Evolutionary conservation across 2,329 filamentous ascomycete genomes (phyloP).

Genomic region (Colletotrichum caudatum): DNA sequence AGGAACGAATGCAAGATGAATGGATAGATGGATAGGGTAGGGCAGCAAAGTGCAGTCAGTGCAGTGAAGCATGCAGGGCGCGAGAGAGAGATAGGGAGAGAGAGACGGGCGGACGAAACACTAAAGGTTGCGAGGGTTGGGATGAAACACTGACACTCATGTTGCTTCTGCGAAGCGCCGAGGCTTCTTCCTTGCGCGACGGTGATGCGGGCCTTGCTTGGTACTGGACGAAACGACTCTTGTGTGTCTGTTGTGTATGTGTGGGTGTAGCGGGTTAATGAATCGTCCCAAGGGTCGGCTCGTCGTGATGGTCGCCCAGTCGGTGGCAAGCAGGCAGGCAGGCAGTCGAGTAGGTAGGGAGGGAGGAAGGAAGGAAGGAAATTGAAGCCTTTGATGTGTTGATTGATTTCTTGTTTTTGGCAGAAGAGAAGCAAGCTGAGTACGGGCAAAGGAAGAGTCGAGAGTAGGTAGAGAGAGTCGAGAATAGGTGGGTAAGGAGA

Average conservation of each 20-base stretch:
- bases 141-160: slow-evolving; percentile 64
- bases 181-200: slow-evolving; percentile 43
- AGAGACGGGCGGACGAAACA: slow-evolving; percentile 38
- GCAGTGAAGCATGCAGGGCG: not conserved
- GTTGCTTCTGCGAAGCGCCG: slow-evolving; percentile 46
- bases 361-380: slow-evolving; percentile 20
- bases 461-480: not conserved
- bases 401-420: slow-evolving; percentile 12
- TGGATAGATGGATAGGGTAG: slow-evolving; percentile 12
- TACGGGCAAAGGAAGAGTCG: slow-evolving; percentile 19
- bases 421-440: slow-evolving; percentile 37
- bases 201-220: slow-evolving; percentile 16
- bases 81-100: not conserved
- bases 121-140: slow-evolving; percentile 44
- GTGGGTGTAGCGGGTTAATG: not conserved
- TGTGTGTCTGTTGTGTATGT: too few relatives aligned
- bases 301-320: slow-evolving; percentile 10
- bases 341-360: not conserved
- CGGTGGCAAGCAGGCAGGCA: not conserved
- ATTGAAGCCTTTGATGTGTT: slow-evolving; percentile 12
- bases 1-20: slow-evolving; percentile 10
- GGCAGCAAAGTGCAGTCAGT: not conserved
- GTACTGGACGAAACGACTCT: not conserved
- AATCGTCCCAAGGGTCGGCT: not conserved
- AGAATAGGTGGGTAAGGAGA: not conserved